Evolutionary conservation across 2,329 filamentous ascomycete species (phyloP).

Genomic region (Penicillium palitans): DNA sequence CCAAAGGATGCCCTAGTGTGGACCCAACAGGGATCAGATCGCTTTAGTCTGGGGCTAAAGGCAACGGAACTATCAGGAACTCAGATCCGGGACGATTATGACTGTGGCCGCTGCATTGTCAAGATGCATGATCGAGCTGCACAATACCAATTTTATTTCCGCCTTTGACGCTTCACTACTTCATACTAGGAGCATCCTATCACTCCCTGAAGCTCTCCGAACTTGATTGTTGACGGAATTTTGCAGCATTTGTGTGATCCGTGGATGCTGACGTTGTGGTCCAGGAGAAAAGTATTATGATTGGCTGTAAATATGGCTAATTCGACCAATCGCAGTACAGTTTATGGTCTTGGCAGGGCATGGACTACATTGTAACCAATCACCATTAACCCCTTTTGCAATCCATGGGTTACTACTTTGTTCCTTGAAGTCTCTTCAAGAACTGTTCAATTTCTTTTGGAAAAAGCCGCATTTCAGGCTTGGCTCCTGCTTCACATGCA

Average conservation of each 20-base stretch:
- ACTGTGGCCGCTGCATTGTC: not conserved
- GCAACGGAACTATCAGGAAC: constrained; percentile 6
- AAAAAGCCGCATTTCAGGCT: not conserved
- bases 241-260: not conserved
- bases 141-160: not conserved
- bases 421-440: not conserved
- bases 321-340: not conserved
- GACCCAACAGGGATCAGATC: constrained; percentile 3
- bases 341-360: constrained; percentile 1
- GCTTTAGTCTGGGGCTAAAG: constrained; percentile 3
- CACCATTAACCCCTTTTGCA: not conserved
- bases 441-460: not conserved
- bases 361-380: not conserved
- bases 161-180: not conserved
- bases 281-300: not conserved
- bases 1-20: constrained; percentile 1
- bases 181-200: not conserved
- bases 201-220: not conserved
- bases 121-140: not conserved
- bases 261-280: not conserved
- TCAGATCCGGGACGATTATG: not conserved
- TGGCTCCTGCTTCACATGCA: not conserved
- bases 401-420: not conserved
- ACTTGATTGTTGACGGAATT: not conserved
- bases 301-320: not conserved